Percentiles rank a stretch among this genome's conserved stretches.
phyloP scores from a whole-genome alignment of 208 protist species.

The Trypanosomatidae sp. region DNA sequence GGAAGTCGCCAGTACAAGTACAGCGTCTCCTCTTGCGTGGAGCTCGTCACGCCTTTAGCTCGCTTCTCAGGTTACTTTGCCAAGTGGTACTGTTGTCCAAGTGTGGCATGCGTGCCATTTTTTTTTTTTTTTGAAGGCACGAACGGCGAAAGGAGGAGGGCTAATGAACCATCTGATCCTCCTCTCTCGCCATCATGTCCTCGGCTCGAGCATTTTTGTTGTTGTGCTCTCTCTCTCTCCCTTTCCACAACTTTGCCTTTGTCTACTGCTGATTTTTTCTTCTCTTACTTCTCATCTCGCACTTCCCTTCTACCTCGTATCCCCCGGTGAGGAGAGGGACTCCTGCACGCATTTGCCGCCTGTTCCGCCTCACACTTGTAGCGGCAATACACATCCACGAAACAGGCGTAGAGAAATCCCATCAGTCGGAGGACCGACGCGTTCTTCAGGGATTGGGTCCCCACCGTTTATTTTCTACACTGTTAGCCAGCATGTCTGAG shows the following conservation, averaged over 20 bases:
- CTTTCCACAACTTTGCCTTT: too few species aligned
- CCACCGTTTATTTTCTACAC: constrained; percentile 5
- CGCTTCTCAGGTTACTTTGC: too few species aligned
- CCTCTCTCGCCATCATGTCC: not conserved
- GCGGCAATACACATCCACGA: not conserved
- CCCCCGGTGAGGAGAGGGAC: not conserved
- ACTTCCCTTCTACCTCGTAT: not conserved
- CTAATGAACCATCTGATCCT: not conserved
- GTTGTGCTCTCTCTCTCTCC: not conserved
- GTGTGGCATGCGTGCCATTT: not conserved
- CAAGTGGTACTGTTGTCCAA: not conserved
- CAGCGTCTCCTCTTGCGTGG: not conserved
- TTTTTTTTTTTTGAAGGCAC: not conserved
- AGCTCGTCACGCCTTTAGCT: not conserved
- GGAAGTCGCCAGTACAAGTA: not conserved
- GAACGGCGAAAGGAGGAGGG: not conserved
- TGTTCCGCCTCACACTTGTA: not conserved
- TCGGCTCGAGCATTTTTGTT: not conserved
- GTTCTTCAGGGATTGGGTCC: not conserved
- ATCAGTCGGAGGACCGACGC: not conserved
- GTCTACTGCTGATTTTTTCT: not conserved
- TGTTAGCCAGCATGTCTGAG: constrained; percentile 17
- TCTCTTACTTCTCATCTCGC: not conserved
- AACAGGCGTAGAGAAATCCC: not conserved
- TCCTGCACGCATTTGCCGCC: not conserved